Conservation (phyloP, 208 protist species). For the Crithidia bombi region DNA sequence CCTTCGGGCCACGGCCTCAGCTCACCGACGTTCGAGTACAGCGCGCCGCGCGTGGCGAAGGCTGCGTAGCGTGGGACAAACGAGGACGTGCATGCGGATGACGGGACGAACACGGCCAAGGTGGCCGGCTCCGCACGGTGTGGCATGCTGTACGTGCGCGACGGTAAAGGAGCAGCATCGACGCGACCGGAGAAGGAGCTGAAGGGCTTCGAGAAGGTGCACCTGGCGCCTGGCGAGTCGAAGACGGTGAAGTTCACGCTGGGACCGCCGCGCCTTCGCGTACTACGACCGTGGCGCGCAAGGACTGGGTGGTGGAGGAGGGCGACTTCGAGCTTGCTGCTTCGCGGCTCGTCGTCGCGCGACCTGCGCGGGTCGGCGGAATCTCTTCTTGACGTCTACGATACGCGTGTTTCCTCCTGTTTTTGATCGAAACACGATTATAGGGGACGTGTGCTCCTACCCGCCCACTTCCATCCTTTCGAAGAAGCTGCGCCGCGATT, state of each 20-base stretch:
- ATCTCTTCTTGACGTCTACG: too few relatives aligned
- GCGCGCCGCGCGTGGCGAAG: constrained; percentile 17
- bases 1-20: constrained; percentile 18
- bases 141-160: constrained; percentile 21
- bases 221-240: constrained; percentile 24
- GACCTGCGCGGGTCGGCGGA: constrained; percentile 19
- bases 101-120: constrained; percentile 18
- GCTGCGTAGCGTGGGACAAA: constrained; percentile 11
- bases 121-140: constrained; percentile 12
- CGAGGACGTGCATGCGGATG: constrained; percentile 14
- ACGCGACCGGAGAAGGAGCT: constrained; percentile 18
- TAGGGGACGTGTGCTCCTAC: constrained; percentile 11
- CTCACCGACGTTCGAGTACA: constrained; percentile 17
- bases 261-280: constrained; percentile 29
- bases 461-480: constrained; percentile 1
- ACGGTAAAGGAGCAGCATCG: constrained; percentile 8
- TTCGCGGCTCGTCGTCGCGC: constrained; percentile 24
- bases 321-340: constrained; percentile 28
- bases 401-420: not conserved
- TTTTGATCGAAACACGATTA: constrained; percentile 8
- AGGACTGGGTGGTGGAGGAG: constrained; percentile 29
- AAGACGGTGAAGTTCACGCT: constrained; percentile 24
- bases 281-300: constrained; percentile 32
- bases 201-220: constrained; percentile 29
- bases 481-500: constrained; percentile 15